phyloP scores from a whole-genome alignment of 225 moss, liverwort and hornwort genomes.

The Pseudisothecium myosuroides region DNA sequence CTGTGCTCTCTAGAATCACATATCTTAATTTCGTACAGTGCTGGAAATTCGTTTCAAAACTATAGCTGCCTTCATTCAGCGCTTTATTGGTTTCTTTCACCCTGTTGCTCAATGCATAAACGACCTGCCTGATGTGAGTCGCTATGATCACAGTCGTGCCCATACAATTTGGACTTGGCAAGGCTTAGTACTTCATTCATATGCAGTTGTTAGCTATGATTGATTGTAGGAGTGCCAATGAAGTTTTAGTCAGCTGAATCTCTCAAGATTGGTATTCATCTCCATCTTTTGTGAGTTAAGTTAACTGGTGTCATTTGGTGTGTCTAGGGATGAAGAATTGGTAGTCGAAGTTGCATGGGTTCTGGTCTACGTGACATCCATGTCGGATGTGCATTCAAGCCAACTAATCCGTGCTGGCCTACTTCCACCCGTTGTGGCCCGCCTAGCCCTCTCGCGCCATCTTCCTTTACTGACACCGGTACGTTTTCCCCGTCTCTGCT shows the following conservation, averaged over 20 bases:
- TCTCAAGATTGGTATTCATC: neutral
- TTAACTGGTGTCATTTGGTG: constrained; percentile 1
- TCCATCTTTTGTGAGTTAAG: neutral
- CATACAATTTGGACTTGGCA: neutral
- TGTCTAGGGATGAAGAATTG: constrained; percentile 80
- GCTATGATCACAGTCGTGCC: neutral
- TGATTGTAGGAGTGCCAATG: neutral
- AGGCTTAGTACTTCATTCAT: neutral
- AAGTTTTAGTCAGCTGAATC: neutral
- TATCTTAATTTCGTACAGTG: neutral
- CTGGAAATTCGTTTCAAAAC: neutral
- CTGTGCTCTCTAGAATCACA: neutral
- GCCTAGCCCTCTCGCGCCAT: constrained; percentile 51
- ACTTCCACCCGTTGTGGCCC: constrained; percentile 61
- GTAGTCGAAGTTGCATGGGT: constrained; percentile 90
- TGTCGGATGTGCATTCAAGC: constrained; percentile 73
- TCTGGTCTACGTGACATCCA: constrained; percentile 81
- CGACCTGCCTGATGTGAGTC: neutral
- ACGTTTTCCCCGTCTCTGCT: neutral
- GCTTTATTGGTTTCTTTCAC: neutral
- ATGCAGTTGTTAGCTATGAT: neutral
- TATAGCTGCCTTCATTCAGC: neutral
- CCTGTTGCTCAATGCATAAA: neutral
- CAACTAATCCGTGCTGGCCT: constrained; percentile 59
- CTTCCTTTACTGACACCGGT: constrained; percentile 73